Base-by-base conservation (phyloP, 1,284 basidiomycete genomes). In the Ganoderma lucidum region DNA sequence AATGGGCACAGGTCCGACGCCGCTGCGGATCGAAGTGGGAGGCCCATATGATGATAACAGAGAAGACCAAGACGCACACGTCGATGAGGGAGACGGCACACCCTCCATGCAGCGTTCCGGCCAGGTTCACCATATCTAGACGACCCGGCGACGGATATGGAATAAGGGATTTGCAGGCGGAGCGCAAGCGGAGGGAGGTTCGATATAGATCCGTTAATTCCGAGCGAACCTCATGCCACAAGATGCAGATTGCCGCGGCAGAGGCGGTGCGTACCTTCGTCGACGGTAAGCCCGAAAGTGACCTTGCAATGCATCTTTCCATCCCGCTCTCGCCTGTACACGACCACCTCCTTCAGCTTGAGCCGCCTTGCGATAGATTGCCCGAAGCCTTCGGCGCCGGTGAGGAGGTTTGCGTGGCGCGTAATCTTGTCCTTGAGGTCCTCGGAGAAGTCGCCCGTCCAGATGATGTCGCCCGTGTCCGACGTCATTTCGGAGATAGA, bases 71-170 rank as follows among this genome's bases (percentile, higher is more conserved):
- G 51, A 79, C 85, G 62, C 70, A 89, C 88, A 90, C 89, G 79
- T 92, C 90, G 60, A 91, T 86, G 65, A 92, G 79, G 77, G 90
- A 91, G 39, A 89, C 87, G 48, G 91, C 77, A 64, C 89, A 90
- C 58, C 88, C 90, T 19, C 90, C 90, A 71, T 92, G 90, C 35
- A 91, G 80, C 86, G 90, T 91, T 3, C 87, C 86, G 53, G 87
- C 87, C 8, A 89, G 88, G 73, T 92, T 91, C 28, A 90, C 80
- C 89, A 91, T 90, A 69, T 86, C 90, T 90, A 9, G 30, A 15
- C 15, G 17, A 17, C 6, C 30, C 30, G 8, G 15, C 28, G 17
- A 23, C 0, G 14, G 23, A n/a, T 19, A 2, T 32, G 15, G 35
- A 6, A 35, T 17, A 28, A 28, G 14, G 28, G 2, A 45, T 63